These are phyloP conservation scores for Dactylis glomerata DNA, from an alignment of 176 grass and related monocot species.

Conservation along the genomic window DNA sequence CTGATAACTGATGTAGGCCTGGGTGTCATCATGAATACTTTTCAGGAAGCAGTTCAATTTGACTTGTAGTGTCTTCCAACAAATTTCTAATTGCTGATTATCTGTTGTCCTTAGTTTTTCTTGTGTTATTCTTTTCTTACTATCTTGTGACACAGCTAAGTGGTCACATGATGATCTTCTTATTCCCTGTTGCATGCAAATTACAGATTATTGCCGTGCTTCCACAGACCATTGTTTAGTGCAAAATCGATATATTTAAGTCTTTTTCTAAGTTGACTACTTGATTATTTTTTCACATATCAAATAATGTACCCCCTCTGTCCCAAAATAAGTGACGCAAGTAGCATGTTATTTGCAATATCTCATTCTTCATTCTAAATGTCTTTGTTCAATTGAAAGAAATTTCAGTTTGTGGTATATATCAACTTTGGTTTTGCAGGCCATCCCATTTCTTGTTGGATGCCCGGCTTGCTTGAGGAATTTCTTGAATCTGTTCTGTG, in stretches of 20 bases:
- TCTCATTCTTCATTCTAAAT: not conserved
- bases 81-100: slow-evolving; percentile 25
- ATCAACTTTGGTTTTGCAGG: slow-evolving; percentile 51
- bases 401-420: slow-evolving; percentile 2
- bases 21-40: not conserved
- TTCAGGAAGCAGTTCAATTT: not conserved
- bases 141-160: not conserved
- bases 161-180: not conserved
- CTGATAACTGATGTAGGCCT: slow-evolving; percentile 5
- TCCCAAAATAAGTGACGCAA: no score
- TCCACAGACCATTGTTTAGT: not conserved
- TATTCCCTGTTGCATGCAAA: not conserved
- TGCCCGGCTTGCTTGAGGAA: slow-evolving; percentile 99
- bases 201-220: not conserved
- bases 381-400: not conserved
- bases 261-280: not conserved
- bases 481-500: slow-evolving; percentile 94
- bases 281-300: slow-evolving; percentile 21
- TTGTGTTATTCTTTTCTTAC: not conserved
- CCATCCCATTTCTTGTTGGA: slow-evolving; percentile 97
- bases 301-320: slow-evolving; percentile 37
- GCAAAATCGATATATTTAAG: not conserved
- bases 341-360: slow-evolving; percentile 8
- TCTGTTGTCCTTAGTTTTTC: slow-evolving; percentile 3
- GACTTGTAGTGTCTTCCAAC: slow-evolving; percentile 12